Evolutionary conservation across 2,329 filamentous ascomycete genomes (phyloP), one percentile per base, ranked within the genome.

Genomic region (Botrytis elliptica): DNA sequence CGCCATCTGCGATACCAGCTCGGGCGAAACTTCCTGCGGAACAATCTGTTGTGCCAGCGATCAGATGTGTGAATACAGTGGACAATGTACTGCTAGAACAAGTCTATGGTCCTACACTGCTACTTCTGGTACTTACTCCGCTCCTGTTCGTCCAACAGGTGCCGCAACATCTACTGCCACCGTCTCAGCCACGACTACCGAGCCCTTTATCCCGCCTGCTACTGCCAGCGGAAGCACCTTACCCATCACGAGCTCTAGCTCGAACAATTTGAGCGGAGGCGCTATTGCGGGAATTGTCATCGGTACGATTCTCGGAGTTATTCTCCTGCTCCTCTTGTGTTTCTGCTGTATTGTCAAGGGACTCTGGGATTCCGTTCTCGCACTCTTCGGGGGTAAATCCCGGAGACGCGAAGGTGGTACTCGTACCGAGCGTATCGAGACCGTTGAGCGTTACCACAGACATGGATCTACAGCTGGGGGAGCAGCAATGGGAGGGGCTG

Each of bases 281-380:
- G 92, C 91, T 74, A 95, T 95, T 78, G 92, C 93, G 25, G 92
- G 92, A 75, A 95, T 95, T 79, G 92, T 95, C 77, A 90, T 95
- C 73, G 92, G 92, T 75, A 88, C 89, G 18, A 85, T 95, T 67
- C 87, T 87, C 22, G 92, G 91, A 75, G 85, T 94, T 52, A 82
- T 87, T 59, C 84, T 95, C 3, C 87, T 95, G 36, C 84, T 91
- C 7, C 86, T 93, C 12, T 83, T 94, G 79, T 94, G 91, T 85
- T 90, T 93, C 84, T 94, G 90, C 86, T 93, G 91, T 84, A 90
- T 91, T 74, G 86, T 87, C 74, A 86, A 87, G 76, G 88, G 88
- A 22, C 83, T 91, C 62, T 92, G 89, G 86, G 85, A 88, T 76
- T 86, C 85, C 46, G 78, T 90, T 59, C 81, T 89, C 68, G 88